These are phyloP conservation scores for Lactarius indigo DNA, from an alignment of 768 basidiomycete genomes.

Conservation along the genomic window DNA sequence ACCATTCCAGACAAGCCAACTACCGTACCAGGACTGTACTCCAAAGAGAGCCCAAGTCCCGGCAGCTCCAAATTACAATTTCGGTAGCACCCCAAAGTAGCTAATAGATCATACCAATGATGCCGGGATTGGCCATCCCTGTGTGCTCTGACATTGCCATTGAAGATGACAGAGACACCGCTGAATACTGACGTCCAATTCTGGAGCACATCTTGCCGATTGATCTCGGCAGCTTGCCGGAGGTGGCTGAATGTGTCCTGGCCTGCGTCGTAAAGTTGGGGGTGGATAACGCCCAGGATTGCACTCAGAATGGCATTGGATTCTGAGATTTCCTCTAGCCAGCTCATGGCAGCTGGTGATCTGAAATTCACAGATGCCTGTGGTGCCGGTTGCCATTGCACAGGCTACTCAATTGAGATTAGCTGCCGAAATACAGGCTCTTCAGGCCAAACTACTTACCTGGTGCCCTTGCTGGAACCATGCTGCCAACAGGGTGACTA, in stretches of 20 bases:
- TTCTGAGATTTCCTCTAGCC: not conserved
- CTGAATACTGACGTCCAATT: not conserved
- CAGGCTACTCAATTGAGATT: not conserved
- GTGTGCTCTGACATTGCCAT: not conserved
- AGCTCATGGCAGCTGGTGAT: not conserved
- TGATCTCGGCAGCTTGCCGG: not conserved
- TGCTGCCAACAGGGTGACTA: no score
- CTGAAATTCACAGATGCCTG: not conserved
- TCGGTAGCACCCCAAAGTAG: not conserved
- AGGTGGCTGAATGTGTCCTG: not conserved
- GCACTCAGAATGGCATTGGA: not conserved
- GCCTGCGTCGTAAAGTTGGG: not conserved
- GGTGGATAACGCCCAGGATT: not conserved
- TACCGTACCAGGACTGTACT: not conserved
- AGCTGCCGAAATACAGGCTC: not conserved
- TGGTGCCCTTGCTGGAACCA: no score
- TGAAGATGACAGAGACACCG: not conserved
- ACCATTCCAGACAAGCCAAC: not conserved
- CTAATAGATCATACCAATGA: not conserved
- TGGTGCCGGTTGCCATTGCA: no score
- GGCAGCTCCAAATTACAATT: not conserved
- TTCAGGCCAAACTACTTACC: no score
- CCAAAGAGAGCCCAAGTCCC: not conserved
- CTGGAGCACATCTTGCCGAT: not conserved
- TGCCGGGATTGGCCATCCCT: not conserved